Base-by-base conservation (phyloP, 257 asterid species). In the Solanum chiquidenum region DNA sequence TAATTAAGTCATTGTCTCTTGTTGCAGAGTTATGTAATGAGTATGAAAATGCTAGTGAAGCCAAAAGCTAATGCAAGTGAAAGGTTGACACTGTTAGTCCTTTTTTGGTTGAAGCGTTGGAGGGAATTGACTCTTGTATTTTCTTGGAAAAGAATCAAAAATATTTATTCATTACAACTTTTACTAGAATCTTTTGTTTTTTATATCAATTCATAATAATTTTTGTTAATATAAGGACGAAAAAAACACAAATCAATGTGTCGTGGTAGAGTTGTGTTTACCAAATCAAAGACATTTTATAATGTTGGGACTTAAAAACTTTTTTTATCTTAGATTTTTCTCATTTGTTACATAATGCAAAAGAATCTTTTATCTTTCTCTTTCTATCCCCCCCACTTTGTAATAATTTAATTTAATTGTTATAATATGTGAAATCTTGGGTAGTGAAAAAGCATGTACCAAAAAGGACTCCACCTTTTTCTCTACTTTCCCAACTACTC, bases 401-500 rank as follows among this genome's bases (percentile, higher is more conserved):
- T 35, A 66, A 27, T 40, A 66, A 27, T 55, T 18, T 64, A 12
- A 69, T 20, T 60, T 42, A 66, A 85, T 25, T 49, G 21, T 13
- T 11, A 29, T 38, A 31, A 35, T 38, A 37, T 38, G 87, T 62
- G 62, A 85, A 40, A 25, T 68, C 66, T 66, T 68, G 87, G 87
- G 38, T 85, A 64, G 64, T 85, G 87, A 71, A 85, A 85, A 66
- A 66, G 80, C 80, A 62, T 38, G 40, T 18, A 38, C 35, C 82
- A 85, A 85, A 85, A 85, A 71, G 87, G 87, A 27, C 66, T 21
- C 29, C 23, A 66, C 82, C 87, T 85, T 85, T 85, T 85, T 68
- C 82, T 85, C 35, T 74, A 85, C 76, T 71, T 85, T 85, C 40
- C 29, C 87, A 85, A 85, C 80, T 66, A 44, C 87, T 85, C 82